Base-by-base conservation (phyloP, 768 basidiomycete genomes). In the Boletus barrowsii region DNA sequence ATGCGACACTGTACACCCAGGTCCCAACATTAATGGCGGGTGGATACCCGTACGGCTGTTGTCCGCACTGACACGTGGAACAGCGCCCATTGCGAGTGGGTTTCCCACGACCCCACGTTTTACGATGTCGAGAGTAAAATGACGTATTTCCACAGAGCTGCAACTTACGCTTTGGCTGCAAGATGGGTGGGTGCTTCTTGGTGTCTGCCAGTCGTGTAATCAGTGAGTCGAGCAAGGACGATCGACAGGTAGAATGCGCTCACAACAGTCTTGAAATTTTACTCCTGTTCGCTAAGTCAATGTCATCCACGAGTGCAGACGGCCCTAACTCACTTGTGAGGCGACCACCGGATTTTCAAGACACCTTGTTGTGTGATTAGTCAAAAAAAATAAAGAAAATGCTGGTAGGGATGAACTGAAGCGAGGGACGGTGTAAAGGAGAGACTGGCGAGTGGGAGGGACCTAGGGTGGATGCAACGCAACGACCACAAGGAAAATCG, bases 61-160 rank as follows among this genome's bases (percentile, higher is more conserved):
- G 48, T 42, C 53, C 53, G 36, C 49, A 32, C 29, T 10, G 44
- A 37, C 65, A 65, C 51, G 62, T 58, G 59, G 51, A 42, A n/a
- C 51, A 50, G 55, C 64, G 64, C 49, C 42, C 29, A 29, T 4
- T 36, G 35, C 53, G 53, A 48, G 46, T 40, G 32, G 15, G 6
- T 54, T 67, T 75, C 73, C 62, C 73, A 74, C 73, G 73, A 61
- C 64, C 64, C 74, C 73, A 74, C 74, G 73, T 74, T 75, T 73
- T 64, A 61, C 74, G 63, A 59, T 55, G 73, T 65, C 63, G 47
- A 71, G 51, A 55, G 51, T 30, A 33, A 60, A 57, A 59, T 72
- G 64, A 67, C 62, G 71, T 70, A 66, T 58, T 55, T 42, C 18
- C n/a, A 41, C 48, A 36, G 18, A 14, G 35, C 14, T 36, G 57